phyloP scores from a whole-genome alignment of 2,329 filamentous ascomycete genomes.

The Apiospora malaysiana region DNA sequence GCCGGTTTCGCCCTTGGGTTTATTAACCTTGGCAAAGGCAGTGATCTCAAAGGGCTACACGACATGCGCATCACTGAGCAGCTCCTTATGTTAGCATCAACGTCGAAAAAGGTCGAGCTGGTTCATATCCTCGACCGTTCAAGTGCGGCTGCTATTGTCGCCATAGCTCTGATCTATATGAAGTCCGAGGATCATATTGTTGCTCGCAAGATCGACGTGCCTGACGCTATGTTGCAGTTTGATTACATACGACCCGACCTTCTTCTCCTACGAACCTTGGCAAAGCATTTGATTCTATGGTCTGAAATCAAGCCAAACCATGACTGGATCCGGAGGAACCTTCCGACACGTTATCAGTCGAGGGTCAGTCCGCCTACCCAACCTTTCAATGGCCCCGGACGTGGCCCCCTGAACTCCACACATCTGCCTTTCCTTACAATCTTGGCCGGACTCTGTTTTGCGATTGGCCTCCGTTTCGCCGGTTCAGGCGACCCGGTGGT shows the following conservation, averaged over 20 bases:
- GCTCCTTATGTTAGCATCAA: slow-evolving; percentile 82
- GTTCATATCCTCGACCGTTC: slow-evolving; percentile 94
- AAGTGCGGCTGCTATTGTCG: slow-evolving; percentile 90
- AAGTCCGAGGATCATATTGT: slow-evolving; percentile 89
- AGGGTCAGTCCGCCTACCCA: slow-evolving; percentile 65
- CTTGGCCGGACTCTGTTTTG: slow-evolving; percentile 85
- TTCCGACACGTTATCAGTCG: slow-evolving; percentile 73
- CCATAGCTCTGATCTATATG: slow-evolving; percentile 92
- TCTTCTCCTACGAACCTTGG: slow-evolving; percentile 85
- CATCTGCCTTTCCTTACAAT: slow-evolving; percentile 96
- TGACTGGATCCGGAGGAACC: slow-evolving; percentile 75
- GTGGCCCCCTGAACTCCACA: slow-evolving; percentile 67
- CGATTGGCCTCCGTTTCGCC: slow-evolving; percentile 74
- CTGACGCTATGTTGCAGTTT: slow-evolving; percentile 87
- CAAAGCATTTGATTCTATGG: slow-evolving; percentile 94
- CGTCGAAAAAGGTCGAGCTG: slow-evolving; percentile 87
- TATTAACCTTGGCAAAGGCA: slow-evolving; percentile 93
- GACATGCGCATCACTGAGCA: slow-evolving; percentile 94
- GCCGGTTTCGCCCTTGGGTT: slow-evolving; percentile 92
- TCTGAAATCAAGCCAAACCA: slow-evolving; percentile 75
- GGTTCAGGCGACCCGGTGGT: slow-evolving; percentile 74
- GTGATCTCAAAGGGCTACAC: slow-evolving; percentile 84
- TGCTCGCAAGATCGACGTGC: slow-evolving; percentile 90
- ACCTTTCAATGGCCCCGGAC: slow-evolving; percentile 44
- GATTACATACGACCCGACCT: slow-evolving; percentile 95